Evolutionary conservation across 345 rosid genomes (phyloP).

Genomic region (Ceriops zippeliana): DNA sequence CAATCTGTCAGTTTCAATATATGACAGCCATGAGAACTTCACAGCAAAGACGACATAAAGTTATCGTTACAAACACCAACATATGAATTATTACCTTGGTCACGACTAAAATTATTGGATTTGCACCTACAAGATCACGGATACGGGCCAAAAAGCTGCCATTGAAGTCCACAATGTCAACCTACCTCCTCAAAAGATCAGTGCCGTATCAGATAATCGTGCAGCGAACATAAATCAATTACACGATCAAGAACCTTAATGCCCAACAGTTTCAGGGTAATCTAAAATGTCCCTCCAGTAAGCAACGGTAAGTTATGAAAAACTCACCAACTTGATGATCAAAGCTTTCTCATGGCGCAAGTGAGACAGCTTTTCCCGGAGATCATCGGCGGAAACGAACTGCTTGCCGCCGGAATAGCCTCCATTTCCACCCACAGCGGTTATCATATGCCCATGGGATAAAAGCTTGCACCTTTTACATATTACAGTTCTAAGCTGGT

Average conservation of each 20-base stretch:
- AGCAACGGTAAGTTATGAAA: neutral
- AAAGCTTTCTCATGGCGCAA: conserved; percentile 74
- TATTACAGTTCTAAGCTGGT: conserved; percentile 78
- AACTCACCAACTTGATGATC: conserved; percentile 72
- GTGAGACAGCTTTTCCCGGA: conserved; percentile 78
- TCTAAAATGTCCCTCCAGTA: neutral
- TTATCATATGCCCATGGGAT: conserved; percentile 95
- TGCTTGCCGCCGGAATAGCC: conserved; percentile 93
- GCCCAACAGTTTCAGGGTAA: neutral
- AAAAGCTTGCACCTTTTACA: conserved; percentile 89
- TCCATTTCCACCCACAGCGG: conserved; percentile 96
- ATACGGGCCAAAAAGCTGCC: conserved; percentile 90
- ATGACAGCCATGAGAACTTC: conserved; percentile 8
- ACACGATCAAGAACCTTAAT: conserved; percentile 2
- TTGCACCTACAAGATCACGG: conserved; percentile 88
- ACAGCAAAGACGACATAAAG: neutral
- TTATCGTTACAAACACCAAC: conserved; percentile 8
- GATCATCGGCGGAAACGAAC: conserved; percentile 79
- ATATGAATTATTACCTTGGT: conserved; percentile 55
- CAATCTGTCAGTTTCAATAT: conserved; percentile 46
- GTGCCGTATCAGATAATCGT: neutral
- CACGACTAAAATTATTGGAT: conserved; percentile 82
- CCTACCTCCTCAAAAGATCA: conserved; percentile 38
- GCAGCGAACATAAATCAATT: neutral
- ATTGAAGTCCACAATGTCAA: conserved; percentile 91